Percentiles rank a stretch among this genome's conserved stretches.
Evolutionary conservation across 1,284 basidiomycete species (phyloP).

Genomic region (Boletellus dicymbophilus): DNA sequence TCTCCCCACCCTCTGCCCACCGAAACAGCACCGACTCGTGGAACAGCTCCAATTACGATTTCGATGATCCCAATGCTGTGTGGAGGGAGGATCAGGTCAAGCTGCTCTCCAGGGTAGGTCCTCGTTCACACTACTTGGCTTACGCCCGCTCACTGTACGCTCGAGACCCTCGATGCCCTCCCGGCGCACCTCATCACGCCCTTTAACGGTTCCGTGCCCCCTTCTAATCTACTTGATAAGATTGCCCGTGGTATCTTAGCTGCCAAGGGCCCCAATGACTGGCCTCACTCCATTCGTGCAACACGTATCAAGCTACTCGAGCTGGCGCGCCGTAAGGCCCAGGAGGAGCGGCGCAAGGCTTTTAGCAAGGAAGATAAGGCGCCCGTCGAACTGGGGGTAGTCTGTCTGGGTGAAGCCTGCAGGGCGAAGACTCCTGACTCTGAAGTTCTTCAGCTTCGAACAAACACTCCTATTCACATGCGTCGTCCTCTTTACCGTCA

Average conservation of each 20-base stretch:
- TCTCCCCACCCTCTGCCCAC: conserved; percentile 49
- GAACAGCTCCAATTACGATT: conserved; percentile 73
- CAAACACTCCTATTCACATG: conserved; percentile 37
- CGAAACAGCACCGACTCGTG: conserved; percentile 79
- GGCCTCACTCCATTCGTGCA: conserved; percentile 77
- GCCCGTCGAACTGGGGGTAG: conserved; percentile 4
- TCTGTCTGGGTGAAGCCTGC: conserved; percentile 11
- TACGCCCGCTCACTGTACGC: conserved; percentile 5
- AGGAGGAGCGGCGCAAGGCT: conserved; percentile 46
- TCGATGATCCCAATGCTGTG: conserved; percentile 59
- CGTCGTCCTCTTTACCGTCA: conserved; percentile 69
- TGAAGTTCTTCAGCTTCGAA: conserved; percentile 43
- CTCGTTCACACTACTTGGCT: conserved; percentile 1
- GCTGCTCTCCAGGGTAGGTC: conserved; percentile 63
- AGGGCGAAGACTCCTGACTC: conserved; percentile 28
- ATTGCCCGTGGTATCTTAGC: conserved; percentile 71
- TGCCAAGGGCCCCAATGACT: conserved; percentile 71
- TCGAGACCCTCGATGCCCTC: conserved; percentile 72
- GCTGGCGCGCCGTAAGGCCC: conserved; percentile 61
- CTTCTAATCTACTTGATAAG: conserved; percentile 81
- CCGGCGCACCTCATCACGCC: conserved; percentile 81
- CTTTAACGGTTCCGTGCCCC: conserved; percentile 77
- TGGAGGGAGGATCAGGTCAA: conserved; percentile 74
- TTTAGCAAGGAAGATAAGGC: conserved; percentile 34
- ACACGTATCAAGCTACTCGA: conserved; percentile 80